These are phyloP conservation scores for Austroboletus festivus DNA, from an alignment of 768 basidiomycete species.

Conservation along the genomic window DNA sequence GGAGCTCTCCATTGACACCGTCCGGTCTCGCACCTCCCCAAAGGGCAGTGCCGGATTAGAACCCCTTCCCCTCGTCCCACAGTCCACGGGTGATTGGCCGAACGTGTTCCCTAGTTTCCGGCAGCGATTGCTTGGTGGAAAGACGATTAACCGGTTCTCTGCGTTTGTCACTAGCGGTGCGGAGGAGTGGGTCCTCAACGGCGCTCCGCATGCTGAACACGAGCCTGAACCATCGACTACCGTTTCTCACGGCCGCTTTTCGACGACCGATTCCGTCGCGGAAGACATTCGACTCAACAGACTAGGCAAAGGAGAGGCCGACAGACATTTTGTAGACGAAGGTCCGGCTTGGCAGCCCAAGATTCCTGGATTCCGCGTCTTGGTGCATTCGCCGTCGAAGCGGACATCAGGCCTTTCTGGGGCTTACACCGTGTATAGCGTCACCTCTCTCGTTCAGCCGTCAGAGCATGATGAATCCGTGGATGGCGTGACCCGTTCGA, in stretches of 20 bases:
- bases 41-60: slow-evolving; percentile 21
- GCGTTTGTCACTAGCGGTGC: slow-evolving; percentile 84
- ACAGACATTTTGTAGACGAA: slow-evolving; percentile 67
- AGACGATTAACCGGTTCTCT: slow-evolving; percentile 80
- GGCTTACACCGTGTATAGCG: slow-evolving; percentile 70
- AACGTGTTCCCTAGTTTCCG: slow-evolving; percentile 62
- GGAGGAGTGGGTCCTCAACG: slow-evolving; percentile 78
- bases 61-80: slow-evolving; percentile 49
- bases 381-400: slow-evolving; percentile 82
- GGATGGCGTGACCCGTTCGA: slow-evolving; percentile 20
- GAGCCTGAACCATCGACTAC: slow-evolving; percentile 17
- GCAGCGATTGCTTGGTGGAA: slow-evolving; percentile 70
- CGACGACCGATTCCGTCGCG: slow-evolving; percentile 36
- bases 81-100: slow-evolving; percentile 69
- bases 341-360: slow-evolving; percentile 74
- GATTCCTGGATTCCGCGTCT: slow-evolving; percentile 66
- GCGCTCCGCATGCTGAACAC: slow-evolving; percentile 38
- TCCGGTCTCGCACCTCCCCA: slow-evolving; percentile 48
- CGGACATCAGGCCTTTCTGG: slow-evolving; percentile 61
- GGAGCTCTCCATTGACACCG: slow-evolving; percentile 42
- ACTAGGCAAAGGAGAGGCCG: slow-evolving; percentile 53
- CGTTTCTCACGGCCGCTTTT: slow-evolving; percentile 27
- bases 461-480: slow-evolving; percentile 17
- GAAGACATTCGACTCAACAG: slow-evolving; percentile 40
- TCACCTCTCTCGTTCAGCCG: slow-evolving; percentile 51